Evolutionary conservation across 129 eudicot genomes (phyloP).

Genomic region (Cynara cardunculus): DNA sequence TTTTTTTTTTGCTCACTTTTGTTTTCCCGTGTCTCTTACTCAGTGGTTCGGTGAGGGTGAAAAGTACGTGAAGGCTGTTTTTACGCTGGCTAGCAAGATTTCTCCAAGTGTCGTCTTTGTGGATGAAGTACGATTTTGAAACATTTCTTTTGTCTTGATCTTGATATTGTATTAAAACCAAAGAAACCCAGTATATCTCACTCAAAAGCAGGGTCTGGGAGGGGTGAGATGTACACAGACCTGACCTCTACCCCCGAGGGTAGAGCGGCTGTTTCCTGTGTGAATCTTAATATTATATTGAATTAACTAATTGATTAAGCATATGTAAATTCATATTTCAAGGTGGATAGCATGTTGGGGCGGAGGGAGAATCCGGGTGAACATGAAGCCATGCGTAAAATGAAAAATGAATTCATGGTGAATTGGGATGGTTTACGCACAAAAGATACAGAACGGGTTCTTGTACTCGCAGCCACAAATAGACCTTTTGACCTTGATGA

Average conservation of each 20-base stretch:
- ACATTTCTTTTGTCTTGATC: neutral
- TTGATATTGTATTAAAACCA: neutral
- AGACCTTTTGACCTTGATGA: conserved; percentile 98
- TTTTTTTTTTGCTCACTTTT: conserved; percentile 6
- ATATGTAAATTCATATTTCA: neutral
- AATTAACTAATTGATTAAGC: neutral
- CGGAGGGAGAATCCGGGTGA: conserved; percentile 93
- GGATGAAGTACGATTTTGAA: conserved; percentile 66
- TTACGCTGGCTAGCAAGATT: conserved; percentile 91
- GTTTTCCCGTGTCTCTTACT: conserved; percentile 13
- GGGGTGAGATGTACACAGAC: neutral
- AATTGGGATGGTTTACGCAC: conserved; percentile 97
- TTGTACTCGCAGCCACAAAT: conserved; percentile 95
- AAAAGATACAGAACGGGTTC: conserved; percentile 83
- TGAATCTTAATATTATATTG: neutral
- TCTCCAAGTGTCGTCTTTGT: conserved; percentile 95
- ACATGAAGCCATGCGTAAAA: conserved; percentile 95
- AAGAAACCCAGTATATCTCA: neutral
- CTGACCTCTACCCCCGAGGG: neutral
- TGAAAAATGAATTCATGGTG: conserved; percentile 97
- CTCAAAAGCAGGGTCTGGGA: neutral
- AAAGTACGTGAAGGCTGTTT: conserved; percentile 93
- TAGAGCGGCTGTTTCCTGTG: neutral
- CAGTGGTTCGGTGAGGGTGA: conserved; percentile 99
- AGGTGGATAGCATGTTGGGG: conserved; percentile 99